Percentiles rank a stretch among this genome's conserved stretches.
Evolutionary conservation across 192 early-diverging fungal genomes (phyloP).

Genomic region (Backusella parvicylindrica): DNA sequence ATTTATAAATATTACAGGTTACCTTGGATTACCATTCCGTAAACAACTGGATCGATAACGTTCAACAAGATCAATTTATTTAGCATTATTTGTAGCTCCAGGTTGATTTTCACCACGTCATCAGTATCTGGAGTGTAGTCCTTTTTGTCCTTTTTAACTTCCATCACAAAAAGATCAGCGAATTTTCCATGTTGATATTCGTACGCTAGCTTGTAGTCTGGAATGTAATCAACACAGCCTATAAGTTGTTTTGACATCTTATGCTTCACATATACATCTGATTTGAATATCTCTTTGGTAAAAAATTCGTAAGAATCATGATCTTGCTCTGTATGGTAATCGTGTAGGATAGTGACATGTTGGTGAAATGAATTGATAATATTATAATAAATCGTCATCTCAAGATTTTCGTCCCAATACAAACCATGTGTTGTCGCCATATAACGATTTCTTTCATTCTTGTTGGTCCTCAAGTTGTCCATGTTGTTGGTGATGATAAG

Average conservation of each 20-base stretch:
- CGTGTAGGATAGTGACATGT: too few relatives aligned
- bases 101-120: not conserved
- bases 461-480: too few relatives aligned
- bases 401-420: too few relatives aligned
- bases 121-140: not conserved
- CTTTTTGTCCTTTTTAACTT: not conserved
- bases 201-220: not conserved
- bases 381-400: too few relatives aligned
- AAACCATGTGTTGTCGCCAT: too few relatives aligned
- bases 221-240: not conserved
- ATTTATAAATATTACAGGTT: too few relatives aligned
- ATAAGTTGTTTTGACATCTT: not conserved
- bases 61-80: not conserved
- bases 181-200: not conserved
- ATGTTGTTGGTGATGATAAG: too few relatives aligned
- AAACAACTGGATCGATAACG: too few relatives aligned
- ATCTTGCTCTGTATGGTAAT: too few relatives aligned
- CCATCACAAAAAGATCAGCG: not conserved
- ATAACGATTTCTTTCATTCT: too few relatives aligned
- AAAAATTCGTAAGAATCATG: not conserved
- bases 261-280: not conserved
- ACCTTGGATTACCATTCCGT: too few relatives aligned
- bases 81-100: not conserved
- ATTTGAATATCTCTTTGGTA: not conserved
- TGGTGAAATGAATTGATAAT: too few relatives aligned